Percentiles rank a stretch among this genome's conserved stretches.
Evolutionary conservation across 192 early-diverging fungal genomes (phyloP).

Genomic region (Coemansia sp.): DNA sequence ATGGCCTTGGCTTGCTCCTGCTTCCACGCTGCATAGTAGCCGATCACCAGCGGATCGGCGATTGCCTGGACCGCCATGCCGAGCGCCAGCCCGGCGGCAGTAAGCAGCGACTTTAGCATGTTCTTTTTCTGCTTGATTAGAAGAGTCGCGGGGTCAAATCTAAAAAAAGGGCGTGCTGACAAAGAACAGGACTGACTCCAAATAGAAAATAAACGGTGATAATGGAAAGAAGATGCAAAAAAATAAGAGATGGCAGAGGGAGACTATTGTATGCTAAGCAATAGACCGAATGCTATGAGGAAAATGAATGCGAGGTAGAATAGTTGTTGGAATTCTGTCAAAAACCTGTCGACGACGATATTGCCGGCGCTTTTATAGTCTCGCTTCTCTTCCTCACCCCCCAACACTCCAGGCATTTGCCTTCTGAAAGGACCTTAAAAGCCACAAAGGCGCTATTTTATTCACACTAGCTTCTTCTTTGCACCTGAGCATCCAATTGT

Average conservation of each 20-base stretch:
- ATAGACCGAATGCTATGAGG: too few species aligned
- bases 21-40: conserved; percentile 46
- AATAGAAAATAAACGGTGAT: neutral
- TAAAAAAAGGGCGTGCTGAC: neutral
- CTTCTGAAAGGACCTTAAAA: too few species aligned
- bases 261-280: neutral
- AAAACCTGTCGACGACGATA: too few species aligned
- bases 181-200: neutral
- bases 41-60: conserved; percentile 18
- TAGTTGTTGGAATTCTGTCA: too few species aligned
- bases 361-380: too few species aligned
- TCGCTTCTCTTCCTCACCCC: neutral
- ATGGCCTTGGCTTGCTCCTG: conserved; percentile 14
- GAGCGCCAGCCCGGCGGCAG: neutral
- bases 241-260: neutral
- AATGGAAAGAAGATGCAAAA: neutral
- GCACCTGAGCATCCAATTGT: too few species aligned
- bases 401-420: too few species aligned
- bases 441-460: too few species aligned
- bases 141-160: too few species aligned
- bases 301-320: too few species aligned
- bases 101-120: conserved; percentile 1
- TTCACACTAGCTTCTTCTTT: too few species aligned
- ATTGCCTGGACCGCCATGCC: neutral
- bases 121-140: neutral